These are phyloP conservation scores for Trichoderma sp. DNA, from an alignment of 2,329 filamentous ascomycete genomes.

Conservation along the genomic window DNA sequence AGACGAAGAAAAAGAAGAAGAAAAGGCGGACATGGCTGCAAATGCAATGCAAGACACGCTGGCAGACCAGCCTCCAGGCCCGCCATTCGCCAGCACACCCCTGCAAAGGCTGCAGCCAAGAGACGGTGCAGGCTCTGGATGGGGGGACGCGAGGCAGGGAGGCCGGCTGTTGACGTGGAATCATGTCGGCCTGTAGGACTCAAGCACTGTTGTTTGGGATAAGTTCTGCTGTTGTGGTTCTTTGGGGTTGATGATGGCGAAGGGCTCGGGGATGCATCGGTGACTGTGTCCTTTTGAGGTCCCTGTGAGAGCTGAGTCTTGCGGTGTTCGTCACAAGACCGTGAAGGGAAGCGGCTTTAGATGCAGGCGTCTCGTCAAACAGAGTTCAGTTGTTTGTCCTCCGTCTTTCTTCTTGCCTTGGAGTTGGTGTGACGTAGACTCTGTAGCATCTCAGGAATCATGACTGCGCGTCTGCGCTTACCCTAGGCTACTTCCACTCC, in stretches of 20 bases:
- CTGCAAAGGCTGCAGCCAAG: conserved; percentile 27
- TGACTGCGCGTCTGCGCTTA: not conserved
- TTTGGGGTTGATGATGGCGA: not conserved
- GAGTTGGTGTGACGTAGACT: too few relatives aligned
- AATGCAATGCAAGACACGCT: conserved; percentile 40
- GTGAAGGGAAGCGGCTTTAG: not conserved
- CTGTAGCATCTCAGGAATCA: too few relatives aligned
- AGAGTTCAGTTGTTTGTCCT: too few relatives aligned
- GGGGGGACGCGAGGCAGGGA: not conserved
- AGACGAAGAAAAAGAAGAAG: not conserved
- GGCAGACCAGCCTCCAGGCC: conserved; percentile 29
- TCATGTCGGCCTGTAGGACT: conserved; percentile 12
- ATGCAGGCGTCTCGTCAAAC: not conserved
- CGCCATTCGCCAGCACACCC: conserved; percentile 23
- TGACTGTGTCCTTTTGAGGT: not conserved
- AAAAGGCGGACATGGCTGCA: not conserved
- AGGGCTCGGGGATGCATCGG: conserved; percentile 12
- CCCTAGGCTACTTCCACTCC: not conserved
- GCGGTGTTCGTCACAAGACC: conserved; percentile 5
- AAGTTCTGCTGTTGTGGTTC: not conserved
- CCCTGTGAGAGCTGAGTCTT: not conserved
- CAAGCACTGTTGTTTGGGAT: not conserved
- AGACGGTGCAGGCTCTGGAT: conserved; percentile 15
- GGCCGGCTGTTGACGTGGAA: conserved; percentile 24
- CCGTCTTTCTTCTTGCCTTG: too few relatives aligned